phyloP scores from a whole-genome alignment of 345 rosid species.

The Physaria fendleri region DNA sequence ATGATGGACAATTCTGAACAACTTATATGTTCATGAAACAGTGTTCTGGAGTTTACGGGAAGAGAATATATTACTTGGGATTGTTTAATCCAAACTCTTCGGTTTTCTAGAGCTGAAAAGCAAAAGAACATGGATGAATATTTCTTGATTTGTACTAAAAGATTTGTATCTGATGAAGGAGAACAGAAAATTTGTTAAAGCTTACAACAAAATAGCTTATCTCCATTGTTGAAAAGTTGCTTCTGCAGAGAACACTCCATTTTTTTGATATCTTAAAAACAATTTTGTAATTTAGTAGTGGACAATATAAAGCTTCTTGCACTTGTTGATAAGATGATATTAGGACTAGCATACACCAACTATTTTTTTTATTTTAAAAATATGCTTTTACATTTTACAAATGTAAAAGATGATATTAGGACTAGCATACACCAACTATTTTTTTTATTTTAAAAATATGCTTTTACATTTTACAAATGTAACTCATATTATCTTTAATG shows the following conservation, averaged over 20 bases:
- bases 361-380: too few species aligned
- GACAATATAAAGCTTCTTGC: slow-evolving; percentile 8
- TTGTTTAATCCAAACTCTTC: neutral
- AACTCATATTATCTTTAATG: too few species aligned
- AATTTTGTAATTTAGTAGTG: slow-evolving; percentile 13
- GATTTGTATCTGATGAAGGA: neutral
- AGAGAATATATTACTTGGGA: neutral
- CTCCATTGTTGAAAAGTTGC: slow-evolving; percentile 20
- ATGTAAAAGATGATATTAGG: slow-evolving; percentile 5
- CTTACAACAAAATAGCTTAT: slow-evolving; percentile 36
- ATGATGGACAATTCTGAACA: neutral
- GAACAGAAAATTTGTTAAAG: neutral
- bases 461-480: neutral
- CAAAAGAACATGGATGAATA: neutral
- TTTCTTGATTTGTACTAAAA: neutral
- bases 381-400: neutral
- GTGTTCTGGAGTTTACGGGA: neutral
- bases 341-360: slow-evolving; percentile 6
- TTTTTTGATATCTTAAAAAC: slow-evolving; percentile 4
- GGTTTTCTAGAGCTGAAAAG: slow-evolving; percentile 13
- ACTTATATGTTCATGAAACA: neutral
- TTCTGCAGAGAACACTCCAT: slow-evolving; percentile 23
- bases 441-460: too few species aligned
- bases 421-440: slow-evolving; percentile 12
- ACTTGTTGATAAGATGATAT: slow-evolving; percentile 24